Evolutionary conservation across 192 early-diverging fungal species (phyloP), one percentile per base, ranked within the genome.

Genomic region (Linnemannia elongata): DNA sequence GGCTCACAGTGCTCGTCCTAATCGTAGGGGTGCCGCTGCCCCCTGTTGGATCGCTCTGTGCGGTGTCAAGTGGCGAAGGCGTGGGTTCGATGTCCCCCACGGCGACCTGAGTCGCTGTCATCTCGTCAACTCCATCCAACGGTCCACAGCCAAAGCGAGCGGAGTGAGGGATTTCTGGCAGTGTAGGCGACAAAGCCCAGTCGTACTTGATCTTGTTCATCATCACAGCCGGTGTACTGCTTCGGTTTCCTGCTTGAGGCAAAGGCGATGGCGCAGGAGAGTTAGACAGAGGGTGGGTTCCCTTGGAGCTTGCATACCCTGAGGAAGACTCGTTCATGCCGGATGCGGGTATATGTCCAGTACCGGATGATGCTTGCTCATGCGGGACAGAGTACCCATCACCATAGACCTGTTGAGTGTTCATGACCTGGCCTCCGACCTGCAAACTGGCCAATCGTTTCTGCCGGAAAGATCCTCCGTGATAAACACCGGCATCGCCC

Each of bases 171-270:
- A 74, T 36, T 42, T 79, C 77, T 6, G 77, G 66, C 77, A 79
- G 69, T 10, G 49, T 77, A 1, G 82, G 82, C 6, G 82, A 83
- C 7, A 77, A 22, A 1, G 72, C 72, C 82, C 82, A 83, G 60
- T 83, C 82, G 36, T 83, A 83, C 35, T 83, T 83, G 63, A 83
- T 83, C 45, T 78, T 77, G 82, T 38, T 84, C 82, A 84, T 84
- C 82, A 84, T 84, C 41, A 84, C 77, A 24, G 82, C 82, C 1
- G 82, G 82, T 4, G 82, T 84, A 27, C 82, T 84, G 42, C 72
- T 79, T 24, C 82, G 57, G 45, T 84, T 83, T 15, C 76, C 74
- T 18, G 82, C 72, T 35, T 55, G 72, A 45, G 45, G 42, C 30
- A 49, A 30, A 12, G 39, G 1, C 1, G 60, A 13, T 27, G 69